Evolutionary conservation across 106 monocot species (phyloP), one percentile per base, ranked within the genome.

Genomic region (Dendrobium huoshanense): DNA sequence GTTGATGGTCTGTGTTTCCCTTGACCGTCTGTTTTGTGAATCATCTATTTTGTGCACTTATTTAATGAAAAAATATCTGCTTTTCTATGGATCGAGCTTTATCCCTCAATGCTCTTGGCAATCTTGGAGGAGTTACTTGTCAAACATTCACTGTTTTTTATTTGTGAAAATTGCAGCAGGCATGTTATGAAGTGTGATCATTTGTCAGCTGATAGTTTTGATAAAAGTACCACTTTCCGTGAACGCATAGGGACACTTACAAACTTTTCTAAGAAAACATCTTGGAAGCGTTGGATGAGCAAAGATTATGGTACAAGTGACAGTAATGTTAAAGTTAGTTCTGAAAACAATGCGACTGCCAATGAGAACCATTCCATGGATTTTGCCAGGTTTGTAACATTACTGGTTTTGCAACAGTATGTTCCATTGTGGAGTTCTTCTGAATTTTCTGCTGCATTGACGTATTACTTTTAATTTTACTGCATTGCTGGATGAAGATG

Each of bases 191-290:
- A 83, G 88, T 80, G 81, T 80, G 75, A 33, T 51, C 74, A 73
- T 37, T 48, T 41, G 25, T 20, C 73, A 22, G 67, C 74, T 83
- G 75, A 55, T 85, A 81, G 33, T 81, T 81, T 81, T 87, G 75
- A 80, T 31, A 91, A 88, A 84, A 77, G 47, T 41, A 77, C 41
- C 59, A 41, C 13, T 33, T 67, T 77, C 27, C 88, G 83, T 70
- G 89, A 87, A 41, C 81, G 78, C 42, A 88, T 88, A 82, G 94
- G 92, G 41, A 97, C 79, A 61, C 64, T 97, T n/a, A 94, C 86
- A 80, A 87, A 70, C 79, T 37, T 97, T 77, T 78, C 92, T 45
- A 97, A 88, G 75, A 90, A 61, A 87, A 87, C 92, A 75, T 92
- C 89, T 79, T 70, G 92, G 75, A 88, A 73, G 41, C 87, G 81